A percentile compares a stretch with the other conserved stretches of the same genome.
Evolutionary conservation across 352 stramenopile species (phyloP).

Genomic region (Pythium apleroticum): DNA sequence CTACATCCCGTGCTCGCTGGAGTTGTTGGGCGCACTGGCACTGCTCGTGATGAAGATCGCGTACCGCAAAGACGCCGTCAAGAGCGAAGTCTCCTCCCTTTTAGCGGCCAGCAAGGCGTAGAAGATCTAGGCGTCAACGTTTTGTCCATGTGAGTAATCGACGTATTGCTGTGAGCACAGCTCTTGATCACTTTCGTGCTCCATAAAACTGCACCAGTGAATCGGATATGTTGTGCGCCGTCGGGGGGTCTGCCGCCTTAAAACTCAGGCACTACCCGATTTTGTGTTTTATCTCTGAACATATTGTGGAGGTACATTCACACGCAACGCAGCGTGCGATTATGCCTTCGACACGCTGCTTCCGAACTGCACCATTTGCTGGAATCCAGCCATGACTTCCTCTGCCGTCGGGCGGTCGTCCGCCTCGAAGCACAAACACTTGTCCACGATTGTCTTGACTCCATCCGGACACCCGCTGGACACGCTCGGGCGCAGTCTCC

Average conservation of each 20-base stretch:
- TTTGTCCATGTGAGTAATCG: neutral
- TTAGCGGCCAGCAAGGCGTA: neutral
- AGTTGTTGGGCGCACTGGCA: slow-evolving; percentile 40
- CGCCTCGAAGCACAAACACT: slow-evolving; percentile 23
- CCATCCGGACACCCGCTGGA: slow-evolving; percentile 10
- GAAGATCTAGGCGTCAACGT: neutral
- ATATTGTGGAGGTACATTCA: too few relatives aligned
- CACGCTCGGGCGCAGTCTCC: slow-evolving; percentile 16
- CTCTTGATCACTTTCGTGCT: too few relatives aligned
- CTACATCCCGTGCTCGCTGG: slow-evolving; percentile 50
- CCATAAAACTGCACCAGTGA: too few relatives aligned
- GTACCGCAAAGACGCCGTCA: neutral
- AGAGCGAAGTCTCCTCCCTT: neutral
- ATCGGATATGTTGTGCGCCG: too few relatives aligned
- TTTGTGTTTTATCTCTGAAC: too few relatives aligned
- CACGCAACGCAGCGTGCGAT: too few relatives aligned
- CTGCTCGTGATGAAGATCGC: slow-evolving; percentile 47
- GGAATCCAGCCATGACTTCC: neutral
- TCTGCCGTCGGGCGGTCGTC: neutral
- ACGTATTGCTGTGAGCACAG: too few relatives aligned
- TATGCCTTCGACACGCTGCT: too few relatives aligned
- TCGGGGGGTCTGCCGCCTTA: too few relatives aligned
- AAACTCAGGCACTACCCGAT: too few relatives aligned
- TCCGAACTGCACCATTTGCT: neutral
- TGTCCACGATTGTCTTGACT: slow-evolving; percentile 11